Evolutionary conservation across 2,329 filamentous ascomycete species (phyloP).

Genomic region (Paecilomyces fulvus): DNA sequence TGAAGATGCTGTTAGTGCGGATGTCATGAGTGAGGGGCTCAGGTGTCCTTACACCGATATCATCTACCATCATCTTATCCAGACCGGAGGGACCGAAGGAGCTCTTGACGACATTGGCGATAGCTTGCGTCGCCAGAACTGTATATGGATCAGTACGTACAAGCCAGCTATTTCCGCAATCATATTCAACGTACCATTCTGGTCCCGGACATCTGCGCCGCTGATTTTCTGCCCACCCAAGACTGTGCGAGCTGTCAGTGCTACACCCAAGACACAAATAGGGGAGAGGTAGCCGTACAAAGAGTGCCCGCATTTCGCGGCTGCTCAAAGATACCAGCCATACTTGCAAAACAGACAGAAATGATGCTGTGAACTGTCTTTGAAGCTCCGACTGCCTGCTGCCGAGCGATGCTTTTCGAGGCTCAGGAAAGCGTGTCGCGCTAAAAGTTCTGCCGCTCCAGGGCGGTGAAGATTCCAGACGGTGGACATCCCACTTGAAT

Average conservation of each 20-base stretch:
- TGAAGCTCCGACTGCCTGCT: conserved; percentile 16
- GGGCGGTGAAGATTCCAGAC: conserved; percentile 29
- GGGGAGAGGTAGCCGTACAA: conserved; percentile 45
- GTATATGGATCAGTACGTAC: conserved; percentile 10
- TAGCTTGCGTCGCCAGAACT: conserved; percentile 93
- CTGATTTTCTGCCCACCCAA: conserved; percentile 96
- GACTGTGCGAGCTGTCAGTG: conserved; percentile 46
- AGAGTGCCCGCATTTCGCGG: conserved; percentile 85
- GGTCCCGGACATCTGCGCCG: conserved; percentile 90
- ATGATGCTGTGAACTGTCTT: conserved; percentile 4
- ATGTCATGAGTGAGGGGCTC: conserved; percentile 10
- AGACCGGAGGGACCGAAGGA: conserved; percentile 95
- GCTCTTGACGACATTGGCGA: conserved; percentile 97
- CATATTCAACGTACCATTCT: conserved; percentile 62
- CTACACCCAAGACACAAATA: conserved; percentile 4
- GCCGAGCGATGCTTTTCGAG: conserved; percentile 11
- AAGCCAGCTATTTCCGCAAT: neutral
- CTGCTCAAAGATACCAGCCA: conserved; percentile 96
- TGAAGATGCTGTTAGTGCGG: conserved; percentile 23
- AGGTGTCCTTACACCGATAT: conserved; percentile 68
- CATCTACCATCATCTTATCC: conserved; percentile 99
- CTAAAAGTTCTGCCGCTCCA: conserved; percentile 35
- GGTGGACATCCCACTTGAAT: conserved; percentile 32
- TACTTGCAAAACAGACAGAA: conserved; percentile 33
- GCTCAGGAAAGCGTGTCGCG: conserved; percentile 13